A percentile compares a stretch with the other conserved stretches of the same genome.
These are phyloP conservation scores for Auriscalpium orientale DNA, from an alignment of 768 basidiomycete genomes.

Conservation along the genomic window DNA sequence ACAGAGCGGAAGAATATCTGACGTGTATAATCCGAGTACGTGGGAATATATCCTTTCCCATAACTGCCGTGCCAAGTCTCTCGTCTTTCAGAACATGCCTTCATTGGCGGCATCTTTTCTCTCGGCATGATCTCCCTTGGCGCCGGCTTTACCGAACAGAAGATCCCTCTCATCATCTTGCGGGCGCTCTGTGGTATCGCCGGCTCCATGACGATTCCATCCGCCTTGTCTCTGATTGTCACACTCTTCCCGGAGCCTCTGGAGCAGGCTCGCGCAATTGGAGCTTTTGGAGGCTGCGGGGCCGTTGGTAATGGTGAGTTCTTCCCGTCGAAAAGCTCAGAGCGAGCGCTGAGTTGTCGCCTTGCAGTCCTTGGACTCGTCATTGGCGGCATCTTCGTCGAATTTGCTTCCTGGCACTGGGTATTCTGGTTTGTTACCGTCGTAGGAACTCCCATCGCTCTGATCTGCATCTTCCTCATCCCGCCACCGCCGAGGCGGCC, in stretches of 20 bases:
- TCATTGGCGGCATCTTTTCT: neutral
- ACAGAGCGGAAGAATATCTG: slow-evolving; percentile 26
- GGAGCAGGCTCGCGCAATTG: slow-evolving; percentile 37
- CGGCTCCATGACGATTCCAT: slow-evolving; percentile 37
- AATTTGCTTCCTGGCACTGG: slow-evolving; percentile 33
- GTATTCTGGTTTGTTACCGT: slow-evolving; percentile 40
- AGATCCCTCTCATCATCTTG: neutral
- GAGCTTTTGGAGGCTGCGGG: slow-evolving; percentile 36
- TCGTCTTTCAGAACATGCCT: neutral
- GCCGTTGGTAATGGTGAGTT: slow-evolving; percentile 35
- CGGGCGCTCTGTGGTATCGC: slow-evolving; percentile 14
- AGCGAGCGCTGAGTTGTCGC: neutral
- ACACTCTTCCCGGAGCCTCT: slow-evolving; percentile 37
- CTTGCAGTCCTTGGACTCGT: slow-evolving; percentile 25
- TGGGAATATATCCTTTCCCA: neutral
- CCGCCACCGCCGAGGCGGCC: slow-evolving; percentile 16
- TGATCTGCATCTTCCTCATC: slow-evolving; percentile 24
- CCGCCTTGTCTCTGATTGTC: slow-evolving; percentile 36
- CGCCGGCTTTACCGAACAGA: neutral
- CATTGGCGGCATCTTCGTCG: slow-evolving; percentile 31
- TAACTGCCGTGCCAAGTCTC: neutral
- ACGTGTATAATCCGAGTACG: slow-evolving; percentile 26
- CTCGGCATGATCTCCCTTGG: neutral
- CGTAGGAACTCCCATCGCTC: slow-evolving; percentile 26
- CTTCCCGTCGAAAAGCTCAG: neutral